phyloP scores from a whole-genome alignment of 2,329 filamentous ascomycete species.

The Calcarisporium arbuscula region DNA sequence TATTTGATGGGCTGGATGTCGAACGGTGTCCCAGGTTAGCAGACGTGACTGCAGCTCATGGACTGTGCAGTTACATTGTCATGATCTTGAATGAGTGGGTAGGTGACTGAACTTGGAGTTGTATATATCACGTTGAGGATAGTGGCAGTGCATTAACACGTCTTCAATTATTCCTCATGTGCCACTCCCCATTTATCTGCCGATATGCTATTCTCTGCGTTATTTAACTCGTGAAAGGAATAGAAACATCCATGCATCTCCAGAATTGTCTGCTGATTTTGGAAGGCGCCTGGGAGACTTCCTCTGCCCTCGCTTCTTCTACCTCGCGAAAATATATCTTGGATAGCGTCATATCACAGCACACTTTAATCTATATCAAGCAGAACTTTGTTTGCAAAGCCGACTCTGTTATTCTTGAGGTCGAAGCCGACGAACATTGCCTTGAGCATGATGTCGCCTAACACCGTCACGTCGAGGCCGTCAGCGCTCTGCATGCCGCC shows the following conservation, averaged over 20 bases:
- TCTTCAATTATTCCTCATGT: neutral
- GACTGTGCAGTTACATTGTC: too few relatives aligned
- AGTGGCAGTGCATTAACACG: constrained; percentile 11
- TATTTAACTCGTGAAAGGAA: too few relatives aligned
- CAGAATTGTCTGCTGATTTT: too few relatives aligned
- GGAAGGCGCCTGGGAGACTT: too few relatives aligned
- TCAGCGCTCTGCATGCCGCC: constrained; percentile 64
- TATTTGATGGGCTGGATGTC: constrained; percentile 5
- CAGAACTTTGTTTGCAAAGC: constrained; percentile 39
- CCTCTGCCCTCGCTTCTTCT: neutral
- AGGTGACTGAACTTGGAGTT: too few relatives aligned
- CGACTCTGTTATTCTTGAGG: constrained; percentile 30
- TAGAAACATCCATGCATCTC: too few relatives aligned
- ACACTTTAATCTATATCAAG: constrained; percentile 11
- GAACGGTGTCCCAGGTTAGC: too few relatives aligned
- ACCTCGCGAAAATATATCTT: too few relatives aligned
- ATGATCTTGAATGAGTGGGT: too few relatives aligned
- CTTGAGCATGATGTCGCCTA: constrained; percentile 78
- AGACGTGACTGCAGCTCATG: too few relatives aligned
- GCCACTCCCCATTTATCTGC: too few relatives aligned
- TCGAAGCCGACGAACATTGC: constrained; percentile 70
- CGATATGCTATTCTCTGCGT: too few relatives aligned
- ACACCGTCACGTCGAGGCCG: constrained; percentile 50
- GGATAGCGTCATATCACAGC: neutral
- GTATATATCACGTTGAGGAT: constrained; percentile 17